Evolutionary conservation across 768 basidiomycete species (phyloP).

Genomic region (Xerocomellus chrysenteron): DNA sequence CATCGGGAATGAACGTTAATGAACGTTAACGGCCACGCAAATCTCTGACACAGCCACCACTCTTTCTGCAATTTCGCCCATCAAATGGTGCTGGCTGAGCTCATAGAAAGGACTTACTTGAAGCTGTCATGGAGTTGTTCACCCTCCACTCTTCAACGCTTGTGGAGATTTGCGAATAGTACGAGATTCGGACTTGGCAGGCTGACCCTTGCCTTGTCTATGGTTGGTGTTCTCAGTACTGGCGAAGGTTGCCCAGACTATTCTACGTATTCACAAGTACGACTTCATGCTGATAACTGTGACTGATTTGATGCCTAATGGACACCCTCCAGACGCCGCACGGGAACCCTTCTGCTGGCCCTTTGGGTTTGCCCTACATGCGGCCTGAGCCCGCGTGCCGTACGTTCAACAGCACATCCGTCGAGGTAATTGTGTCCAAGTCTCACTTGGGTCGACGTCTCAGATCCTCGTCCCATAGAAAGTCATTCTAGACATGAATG

Average conservation of each 20-base stretch:
- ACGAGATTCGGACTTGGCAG: slow-evolving; percentile 26
- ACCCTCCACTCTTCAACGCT: neutral
- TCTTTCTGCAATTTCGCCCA: neutral
- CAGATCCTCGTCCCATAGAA: slow-evolving; percentile 38
- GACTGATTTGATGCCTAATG: neutral
- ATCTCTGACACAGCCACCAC: neutral
- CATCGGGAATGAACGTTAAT: no score
- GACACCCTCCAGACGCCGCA: slow-evolving; percentile 48
- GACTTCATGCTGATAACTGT: neutral
- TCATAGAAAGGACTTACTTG: slow-evolving; percentile 7
- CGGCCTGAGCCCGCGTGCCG: slow-evolving; percentile 65
- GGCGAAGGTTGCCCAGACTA: slow-evolving; percentile 57
- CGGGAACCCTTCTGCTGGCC: slow-evolving; percentile 57
- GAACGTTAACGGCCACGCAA: no score
- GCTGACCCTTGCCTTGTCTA: slow-evolving; percentile 19
- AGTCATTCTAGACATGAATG: slow-evolving; percentile 74
- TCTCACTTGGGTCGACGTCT: neutral
- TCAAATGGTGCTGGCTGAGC: slow-evolving; percentile 4
- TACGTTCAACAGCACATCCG: slow-evolving; percentile 73
- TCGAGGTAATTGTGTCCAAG: slow-evolving; percentile 51
- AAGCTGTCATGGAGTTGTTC: slow-evolving; percentile 6
- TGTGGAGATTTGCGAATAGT: slow-evolving; percentile 10
- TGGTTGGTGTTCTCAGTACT: slow-evolving; percentile 22
- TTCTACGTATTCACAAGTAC: slow-evolving; percentile 56
- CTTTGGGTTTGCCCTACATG: slow-evolving; percentile 69